Evolutionary conservation across 176 grass and related monocot species (phyloP).

Genomic region (Raddia distichophylla): DNA sequence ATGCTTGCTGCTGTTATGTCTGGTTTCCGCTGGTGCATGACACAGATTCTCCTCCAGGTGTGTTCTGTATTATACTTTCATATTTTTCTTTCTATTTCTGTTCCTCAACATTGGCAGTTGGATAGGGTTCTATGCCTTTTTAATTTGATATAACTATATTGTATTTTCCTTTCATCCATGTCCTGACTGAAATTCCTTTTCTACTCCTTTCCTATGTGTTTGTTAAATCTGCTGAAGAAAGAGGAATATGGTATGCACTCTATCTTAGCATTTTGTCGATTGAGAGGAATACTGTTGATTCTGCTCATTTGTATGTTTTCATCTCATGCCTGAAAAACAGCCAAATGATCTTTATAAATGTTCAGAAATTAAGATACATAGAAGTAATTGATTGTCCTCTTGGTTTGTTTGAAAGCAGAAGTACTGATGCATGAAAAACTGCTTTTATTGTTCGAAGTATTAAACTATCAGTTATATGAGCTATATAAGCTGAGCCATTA

Average conservation of each 20-base stretch:
- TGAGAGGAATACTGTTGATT: not conserved
- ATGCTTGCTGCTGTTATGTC: constrained; percentile 96
- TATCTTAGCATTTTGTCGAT: constrained; percentile 33
- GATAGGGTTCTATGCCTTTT: not conserved
- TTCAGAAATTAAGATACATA: constrained; percentile 16
- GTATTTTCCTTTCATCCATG: constrained; percentile 7
- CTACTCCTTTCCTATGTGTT: constrained; percentile 4
- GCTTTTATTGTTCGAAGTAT: not conserved
- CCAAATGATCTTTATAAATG: constrained; percentile 6
- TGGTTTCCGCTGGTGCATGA: constrained; percentile 98
- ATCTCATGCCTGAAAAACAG: constrained; percentile 24
- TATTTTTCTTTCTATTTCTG: constrained; percentile 21
- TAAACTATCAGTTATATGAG: not conserved
- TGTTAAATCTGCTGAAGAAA: constrained; percentile 71
- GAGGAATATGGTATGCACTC: constrained; percentile 77
- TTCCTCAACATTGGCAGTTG: not conserved
- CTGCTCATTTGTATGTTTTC: constrained; percentile 1
- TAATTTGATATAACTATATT: constrained; percentile 12
- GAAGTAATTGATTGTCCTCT: constrained; percentile 5
- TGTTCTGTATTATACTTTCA: constrained; percentile 16
- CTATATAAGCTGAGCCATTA: constrained; percentile 9
- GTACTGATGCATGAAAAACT: not conserved
- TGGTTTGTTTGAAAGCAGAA: constrained; percentile 26
- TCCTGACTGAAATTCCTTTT: constrained; percentile 32
- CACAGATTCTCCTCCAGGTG: constrained; percentile 99